Evolutionary conservation across 1,139 yeast genomes (phyloP).

Genomic region (Magnusiomyces suaveolens): DNA sequence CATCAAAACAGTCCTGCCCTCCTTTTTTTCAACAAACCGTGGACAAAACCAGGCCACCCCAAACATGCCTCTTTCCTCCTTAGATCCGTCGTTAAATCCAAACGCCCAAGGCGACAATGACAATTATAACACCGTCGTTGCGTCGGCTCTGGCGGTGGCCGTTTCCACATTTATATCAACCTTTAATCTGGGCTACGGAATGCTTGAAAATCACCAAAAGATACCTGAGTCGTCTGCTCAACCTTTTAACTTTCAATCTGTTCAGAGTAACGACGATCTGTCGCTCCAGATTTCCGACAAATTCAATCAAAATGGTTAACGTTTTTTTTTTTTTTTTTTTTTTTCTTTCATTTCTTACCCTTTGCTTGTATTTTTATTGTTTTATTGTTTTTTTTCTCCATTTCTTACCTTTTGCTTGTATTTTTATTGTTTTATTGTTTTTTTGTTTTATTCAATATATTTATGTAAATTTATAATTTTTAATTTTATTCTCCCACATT

Average conservation of each 20-base stretch:
- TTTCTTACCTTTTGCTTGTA: neutral
- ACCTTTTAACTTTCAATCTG: neutral
- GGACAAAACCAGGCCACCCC: neutral
- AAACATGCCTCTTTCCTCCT: neutral
- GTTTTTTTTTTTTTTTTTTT: neutral
- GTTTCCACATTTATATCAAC: neutral
- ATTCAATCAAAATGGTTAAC: neutral
- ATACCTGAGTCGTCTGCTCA: neutral
- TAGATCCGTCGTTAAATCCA: too few species aligned
- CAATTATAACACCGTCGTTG: neutral
- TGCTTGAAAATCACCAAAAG: neutral
- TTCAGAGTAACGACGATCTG: neutral
- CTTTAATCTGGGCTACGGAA: neutral
- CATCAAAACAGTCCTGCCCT: neutral
- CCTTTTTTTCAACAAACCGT: neutral
- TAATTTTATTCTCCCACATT: neutral
- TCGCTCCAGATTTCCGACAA: neutral
- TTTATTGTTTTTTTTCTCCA: neutral
- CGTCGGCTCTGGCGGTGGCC: conserved; percentile 1
- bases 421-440: neutral
- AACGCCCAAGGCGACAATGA: neutral
- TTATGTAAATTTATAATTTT: too few species aligned
- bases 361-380: neutral
- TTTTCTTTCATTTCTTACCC: neutral
- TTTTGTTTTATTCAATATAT: too few species aligned